Percentiles rank a stretch among this genome's conserved stretches.
These are phyloP conservation scores for Petasospora rhodanensis DNA, from an alignment of 1,139 yeast genomes.

Conservation along the genomic window DNA sequence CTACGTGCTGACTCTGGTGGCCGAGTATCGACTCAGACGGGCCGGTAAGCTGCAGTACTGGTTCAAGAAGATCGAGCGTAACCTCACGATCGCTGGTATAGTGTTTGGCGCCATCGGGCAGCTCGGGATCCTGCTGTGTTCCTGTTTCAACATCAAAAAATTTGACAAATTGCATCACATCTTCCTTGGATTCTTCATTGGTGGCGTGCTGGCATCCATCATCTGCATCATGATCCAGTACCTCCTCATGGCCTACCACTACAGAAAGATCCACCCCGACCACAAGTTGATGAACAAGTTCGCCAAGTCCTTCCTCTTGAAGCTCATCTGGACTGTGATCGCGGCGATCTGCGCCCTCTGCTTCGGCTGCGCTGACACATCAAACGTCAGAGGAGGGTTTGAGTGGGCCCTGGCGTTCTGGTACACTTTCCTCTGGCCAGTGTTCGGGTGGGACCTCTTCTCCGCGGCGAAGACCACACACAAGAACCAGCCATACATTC, in stretches of 20 bases:
- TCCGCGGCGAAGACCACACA: slow-evolving; percentile 44
- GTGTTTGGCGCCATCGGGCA: slow-evolving; percentile 56
- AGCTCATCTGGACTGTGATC: slow-evolving; percentile 59
- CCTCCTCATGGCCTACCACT: slow-evolving; percentile 37
- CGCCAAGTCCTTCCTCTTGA: slow-evolving; percentile 48
- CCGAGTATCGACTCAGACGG: slow-evolving; percentile 27
- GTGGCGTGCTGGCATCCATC: slow-evolving; percentile 62
- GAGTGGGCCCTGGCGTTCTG: slow-evolving; percentile 86
- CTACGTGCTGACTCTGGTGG: slow-evolving; percentile 52
- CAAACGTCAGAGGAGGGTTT: slow-evolving; percentile 49
- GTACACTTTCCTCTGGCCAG: slow-evolving; percentile 67
- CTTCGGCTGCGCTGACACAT: slow-evolving; percentile 50
- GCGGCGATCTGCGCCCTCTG: slow-evolving; percentile 69
- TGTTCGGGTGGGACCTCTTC: slow-evolving; percentile 66
- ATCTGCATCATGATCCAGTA: slow-evolving; percentile 42
- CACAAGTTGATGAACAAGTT: slow-evolving; percentile 35
- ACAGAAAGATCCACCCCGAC: slow-evolving; percentile 28
- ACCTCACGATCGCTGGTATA: slow-evolving; percentile 30
- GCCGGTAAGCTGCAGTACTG: slow-evolving; percentile 31
- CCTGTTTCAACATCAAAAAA: slow-evolving; percentile 65
- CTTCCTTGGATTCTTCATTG: slow-evolving; percentile 72
- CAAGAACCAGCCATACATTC: slow-evolving; percentile 21
- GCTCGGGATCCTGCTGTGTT: slow-evolving; percentile 67
- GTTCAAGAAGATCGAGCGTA: slow-evolving; percentile 33
- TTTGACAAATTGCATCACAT: slow-evolving; percentile 60